Percentiles rank a stretch among this genome's conserved stretches.
Evolutionary conservation across 75 land plant genomes (phyloP).

Genomic region (Pseudotsuga menziesii): DNA sequence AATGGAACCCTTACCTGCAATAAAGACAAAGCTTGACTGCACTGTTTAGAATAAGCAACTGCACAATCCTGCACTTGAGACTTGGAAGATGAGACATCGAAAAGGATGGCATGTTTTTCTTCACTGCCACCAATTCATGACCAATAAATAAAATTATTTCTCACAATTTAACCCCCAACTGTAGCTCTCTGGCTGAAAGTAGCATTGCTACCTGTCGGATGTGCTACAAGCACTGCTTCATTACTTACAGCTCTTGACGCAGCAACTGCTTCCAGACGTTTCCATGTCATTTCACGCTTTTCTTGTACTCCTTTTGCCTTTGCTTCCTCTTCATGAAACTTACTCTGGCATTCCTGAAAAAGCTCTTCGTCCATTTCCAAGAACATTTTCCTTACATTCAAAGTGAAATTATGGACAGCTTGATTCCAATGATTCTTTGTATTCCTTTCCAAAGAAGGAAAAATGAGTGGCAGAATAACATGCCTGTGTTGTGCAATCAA

Average conservation of each 20-base stretch:
- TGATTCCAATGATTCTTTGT: constrained; percentile 55
- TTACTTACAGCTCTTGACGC: constrained; percentile 30
- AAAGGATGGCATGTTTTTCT: neutral
- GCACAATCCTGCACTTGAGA: constrained; percentile 6
- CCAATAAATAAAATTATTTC: neutral
- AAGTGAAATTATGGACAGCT: constrained; percentile 47
- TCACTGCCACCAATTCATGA: constrained; percentile 2
- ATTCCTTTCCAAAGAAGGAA: constrained; percentile 47
- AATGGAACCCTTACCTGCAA: neutral
- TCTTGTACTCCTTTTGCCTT: constrained; percentile 21
- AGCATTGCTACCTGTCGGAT: constrained; percentile 9
- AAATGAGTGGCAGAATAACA: constrained; percentile 38
- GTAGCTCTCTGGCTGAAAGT: constrained; percentile 11
- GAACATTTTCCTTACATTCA: constrained; percentile 55
- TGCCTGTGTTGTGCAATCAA: constrained; percentile 52
- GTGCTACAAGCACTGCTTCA: constrained; percentile 34
- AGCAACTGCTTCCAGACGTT: constrained; percentile 43
- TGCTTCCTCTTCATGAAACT: constrained; percentile 37
- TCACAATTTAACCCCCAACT: neutral
- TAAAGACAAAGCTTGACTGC: constrained; percentile 7
- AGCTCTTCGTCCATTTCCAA: constrained; percentile 53
- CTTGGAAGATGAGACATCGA: constrained; percentile 7
- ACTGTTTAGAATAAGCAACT: constrained; percentile 1
- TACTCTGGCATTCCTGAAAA: constrained; percentile 32
- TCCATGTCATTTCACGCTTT: constrained; percentile 49